These are phyloP conservation scores for Pythium periplocum DNA, from an alignment of 352 stramenopile genomes.

Conservation along the genomic window DNA sequence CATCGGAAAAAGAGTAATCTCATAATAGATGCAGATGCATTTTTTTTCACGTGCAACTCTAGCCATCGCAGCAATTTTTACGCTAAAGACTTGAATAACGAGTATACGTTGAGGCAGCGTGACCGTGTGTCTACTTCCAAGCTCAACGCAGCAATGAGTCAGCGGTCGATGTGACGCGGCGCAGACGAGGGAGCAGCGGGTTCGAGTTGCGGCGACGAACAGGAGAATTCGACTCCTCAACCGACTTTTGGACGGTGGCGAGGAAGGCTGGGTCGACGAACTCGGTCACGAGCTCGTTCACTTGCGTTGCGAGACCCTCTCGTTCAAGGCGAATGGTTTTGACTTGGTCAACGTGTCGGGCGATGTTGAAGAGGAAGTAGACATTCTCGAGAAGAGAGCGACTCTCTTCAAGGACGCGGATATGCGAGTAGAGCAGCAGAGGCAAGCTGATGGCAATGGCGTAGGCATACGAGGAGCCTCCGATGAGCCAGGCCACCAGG, in stretches of 20 bases:
- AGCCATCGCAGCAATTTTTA: no score
- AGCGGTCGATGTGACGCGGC: conserved; percentile 8
- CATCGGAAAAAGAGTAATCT: no score
- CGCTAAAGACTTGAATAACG: no score
- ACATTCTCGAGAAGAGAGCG: conserved; percentile 76
- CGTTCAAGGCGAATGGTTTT: conserved; percentile 47
- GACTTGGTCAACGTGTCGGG: conserved; percentile 54
- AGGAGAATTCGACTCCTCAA: conserved; percentile 16
- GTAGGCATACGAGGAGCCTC: conserved; percentile 57
- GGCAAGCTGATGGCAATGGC: conserved; percentile 46
- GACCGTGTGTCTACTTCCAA: no score
- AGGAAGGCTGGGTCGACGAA: conserved; percentile 58
- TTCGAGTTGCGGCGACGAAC: conserved; percentile 9
- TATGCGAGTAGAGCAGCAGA: conserved; percentile 72
- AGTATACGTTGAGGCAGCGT: no score
- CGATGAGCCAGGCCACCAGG: conserved; percentile 41
- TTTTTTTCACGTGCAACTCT: no score
- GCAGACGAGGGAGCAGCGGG: conserved; percentile 5
- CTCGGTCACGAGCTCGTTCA: conserved; percentile 44
- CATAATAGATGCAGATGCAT: no score
- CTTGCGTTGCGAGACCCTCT: conserved; percentile 40
- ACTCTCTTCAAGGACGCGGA: conserved; percentile 71
- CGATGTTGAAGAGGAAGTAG: conserved; percentile 69
- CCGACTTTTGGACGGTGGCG: conserved; percentile 37
- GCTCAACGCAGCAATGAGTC: conserved; percentile 12